Evolutionary conservation across 2,329 filamentous ascomycete genomes (phyloP), one percentile per base, ranked within the genome.

Genomic region (Westerdykella ornata): DNA sequence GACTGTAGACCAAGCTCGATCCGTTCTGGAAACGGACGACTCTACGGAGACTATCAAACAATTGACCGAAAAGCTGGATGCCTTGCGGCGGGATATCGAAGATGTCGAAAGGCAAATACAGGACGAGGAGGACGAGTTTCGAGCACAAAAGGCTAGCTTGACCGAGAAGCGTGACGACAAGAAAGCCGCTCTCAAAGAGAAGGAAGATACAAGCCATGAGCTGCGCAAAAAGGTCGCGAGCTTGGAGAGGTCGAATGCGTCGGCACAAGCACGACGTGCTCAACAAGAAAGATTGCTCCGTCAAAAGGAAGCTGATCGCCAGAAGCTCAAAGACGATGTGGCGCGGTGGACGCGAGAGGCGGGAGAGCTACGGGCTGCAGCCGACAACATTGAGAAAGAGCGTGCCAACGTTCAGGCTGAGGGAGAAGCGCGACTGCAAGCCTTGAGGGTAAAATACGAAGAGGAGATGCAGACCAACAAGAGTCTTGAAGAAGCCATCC

Each of bases 171-270:
- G 87, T 45, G 86, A 94, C 51, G 77, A 83, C 38, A 81, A 95
- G 62, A 82, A 78, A 55, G 82, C 83, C 47, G 76, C 82, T 15
- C 73, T 92, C 40, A 92, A 86, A 61, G 87, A 94, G 58, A 95
- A 94, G 63, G 90, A 97, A 50, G 88, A 94, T 56, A 85, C 82
- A 38, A 96, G 88, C 37, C 82, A 86, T 34, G 88, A 88, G 58
- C 68, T 96, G 40, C 87, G 85, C 57, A 84, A 84, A 47, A 83
- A 90, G 59, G 82, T 94, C 39, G 82, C 86, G 39, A 80, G 78
- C 35, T 80, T 89, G 5, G 88, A 94, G 63, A 81, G 87, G 39
- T 75, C 85, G 49, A 95, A 94, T 71, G 81, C 88, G 36, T 77
- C 81, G 4, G 84, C 86, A 1, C 84, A 94, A 59, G 85, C 84